These are phyloP conservation scores for Meripilus lineatus DNA, from an alignment of 1,284 basidiomycete species.

Conservation along the genomic window DNA sequence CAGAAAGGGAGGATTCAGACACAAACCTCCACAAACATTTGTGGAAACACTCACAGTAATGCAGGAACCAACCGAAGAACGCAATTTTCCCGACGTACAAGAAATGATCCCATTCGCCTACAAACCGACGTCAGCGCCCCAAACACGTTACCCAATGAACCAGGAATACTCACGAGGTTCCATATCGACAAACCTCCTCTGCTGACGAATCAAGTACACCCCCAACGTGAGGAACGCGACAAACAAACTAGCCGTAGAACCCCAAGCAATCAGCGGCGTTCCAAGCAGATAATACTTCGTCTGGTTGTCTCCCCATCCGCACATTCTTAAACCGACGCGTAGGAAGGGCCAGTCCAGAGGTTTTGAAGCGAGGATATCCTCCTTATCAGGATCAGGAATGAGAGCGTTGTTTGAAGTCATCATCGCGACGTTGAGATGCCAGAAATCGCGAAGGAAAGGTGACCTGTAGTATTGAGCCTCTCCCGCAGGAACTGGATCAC, in stretches of 20 bases:
- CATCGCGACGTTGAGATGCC: slow-evolving; percentile 99
- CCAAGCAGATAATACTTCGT: slow-evolving; percentile 94
- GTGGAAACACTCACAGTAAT: slow-evolving; percentile 68
- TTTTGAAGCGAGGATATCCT: slow-evolving; percentile 91
- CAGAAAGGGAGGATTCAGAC: slow-evolving; percentile 6
- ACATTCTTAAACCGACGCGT: slow-evolving; percentile 89
- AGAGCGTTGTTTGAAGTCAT: slow-evolving; percentile 99
- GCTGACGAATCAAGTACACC: slow-evolving; percentile 78
- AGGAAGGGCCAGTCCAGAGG: slow-evolving; percentile 95
- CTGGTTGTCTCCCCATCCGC: slow-evolving; percentile 88
- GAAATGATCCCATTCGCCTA: slow-evolving; percentile 92
- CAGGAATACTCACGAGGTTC: slow-evolving; percentile 58
- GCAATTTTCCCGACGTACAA: slow-evolving; percentile 91
- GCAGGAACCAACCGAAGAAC: slow-evolving; percentile 88
- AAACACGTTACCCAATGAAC: background rate
- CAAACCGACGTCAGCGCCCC: slow-evolving; percentile 3
- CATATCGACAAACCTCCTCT: slow-evolving; percentile 90
- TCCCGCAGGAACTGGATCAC: slow-evolving; percentile 69
- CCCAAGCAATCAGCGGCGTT: slow-evolving; percentile 93
- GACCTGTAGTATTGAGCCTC: slow-evolving; percentile 83
- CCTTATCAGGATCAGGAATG: slow-evolving; percentile 95
- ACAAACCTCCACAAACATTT: background rate
- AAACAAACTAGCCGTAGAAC: slow-evolving; percentile 65
- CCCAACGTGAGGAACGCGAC: slow-evolving; percentile 49
- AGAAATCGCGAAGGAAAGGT: slow-evolving; percentile 95